Evolutionary conservation across 2,329 filamentous ascomycete species (phyloP), one percentile per base, ranked within the genome.

Genomic region (Hawksworthiomyces lignivorus): DNA sequence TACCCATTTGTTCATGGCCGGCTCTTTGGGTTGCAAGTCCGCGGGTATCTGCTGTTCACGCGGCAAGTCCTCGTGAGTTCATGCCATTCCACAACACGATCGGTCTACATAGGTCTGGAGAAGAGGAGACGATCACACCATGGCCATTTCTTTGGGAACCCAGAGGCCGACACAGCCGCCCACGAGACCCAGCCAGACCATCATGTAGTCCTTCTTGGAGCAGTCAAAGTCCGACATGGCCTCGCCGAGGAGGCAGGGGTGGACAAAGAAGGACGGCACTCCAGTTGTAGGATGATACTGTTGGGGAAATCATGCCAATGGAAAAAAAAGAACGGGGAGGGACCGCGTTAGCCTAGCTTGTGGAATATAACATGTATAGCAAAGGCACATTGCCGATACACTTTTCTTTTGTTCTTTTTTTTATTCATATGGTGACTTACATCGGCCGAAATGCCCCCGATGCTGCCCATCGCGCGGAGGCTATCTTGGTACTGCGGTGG

Each of bases 101-200:
- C n/a, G n/a, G n/a, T n/a, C n/a, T n/a, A 26, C 24, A 26, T 26
- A 26, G 3, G 24, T 12, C 20, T 35, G 33, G 19, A 31, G 33
- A 7, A 6, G 32, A 34, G 20, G 7, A 18, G 20, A 24, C 40
- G 36, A 42, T 60, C 48, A 62, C 48, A 56, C 50, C 48, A 66
- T 52, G 38, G 70, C 75, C 74, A 90, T 75, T 57, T 82, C 77
- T 55, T 76, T 74, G 44, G 87, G 86, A 48, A 94, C 68, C 72
- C 79, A 80, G 50, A 97, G 69, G 44, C 87, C 85, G 30, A 95
- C 83, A 51, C 79, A 82, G 39, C 77, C 77, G 45, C 89, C 90
- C 33, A 94, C 77, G 44, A 94, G 67, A n/a, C 89, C 89, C 48
- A 96, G 71, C 89, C 90, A 97, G 42, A 87, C 66, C 64, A 87